A percentile compares a stretch with the other conserved stretches of the same genome.
These are phyloP conservation scores for Monosporascus ibericus DNA, from an alignment of 2,329 filamentous ascomycete species.

Conservation along the genomic window DNA sequence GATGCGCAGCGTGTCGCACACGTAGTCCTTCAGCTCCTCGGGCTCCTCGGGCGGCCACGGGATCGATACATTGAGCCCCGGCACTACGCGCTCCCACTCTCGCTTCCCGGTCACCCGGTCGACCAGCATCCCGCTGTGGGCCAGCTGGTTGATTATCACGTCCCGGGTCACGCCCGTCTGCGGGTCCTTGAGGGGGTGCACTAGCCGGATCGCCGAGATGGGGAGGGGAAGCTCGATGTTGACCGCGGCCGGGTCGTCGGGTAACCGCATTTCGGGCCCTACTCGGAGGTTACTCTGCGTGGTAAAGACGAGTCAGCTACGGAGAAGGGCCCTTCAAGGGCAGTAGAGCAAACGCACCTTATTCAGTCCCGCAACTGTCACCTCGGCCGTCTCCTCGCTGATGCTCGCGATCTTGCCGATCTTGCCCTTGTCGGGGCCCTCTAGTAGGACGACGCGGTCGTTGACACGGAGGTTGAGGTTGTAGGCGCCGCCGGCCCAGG, in stretches of 20 bases:
- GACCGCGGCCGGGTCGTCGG: constrained; percentile 34
- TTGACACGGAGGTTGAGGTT: constrained; percentile 58
- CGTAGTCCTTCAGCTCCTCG: constrained; percentile 46
- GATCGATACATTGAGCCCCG: constrained; percentile 65
- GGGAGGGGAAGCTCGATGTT: constrained; percentile 52
- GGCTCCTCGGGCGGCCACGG: constrained; percentile 63
- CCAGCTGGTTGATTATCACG: constrained; percentile 68
- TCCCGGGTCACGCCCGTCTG: constrained; percentile 62
- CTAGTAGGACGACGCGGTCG: constrained; percentile 77
- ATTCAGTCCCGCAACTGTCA: constrained; percentile 57
- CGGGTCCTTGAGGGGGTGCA: constrained; percentile 66
- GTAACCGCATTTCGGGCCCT: constrained; percentile 32
- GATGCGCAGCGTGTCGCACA: constrained; percentile 67
- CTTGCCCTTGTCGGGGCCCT: constrained; percentile 74
- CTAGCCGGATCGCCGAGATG: constrained; percentile 70
- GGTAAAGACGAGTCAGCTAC: constrained; percentile 5
- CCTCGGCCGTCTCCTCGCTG: constrained; percentile 45
- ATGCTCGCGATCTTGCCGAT: constrained; percentile 67
- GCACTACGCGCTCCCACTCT: constrained; percentile 54
- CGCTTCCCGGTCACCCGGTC: constrained; percentile 44
- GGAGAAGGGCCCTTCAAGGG: too few relatives aligned
- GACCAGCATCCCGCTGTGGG: constrained; percentile 42
- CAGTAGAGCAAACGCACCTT: constrained; percentile 48
- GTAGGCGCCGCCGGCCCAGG: constrained; percentile 49
- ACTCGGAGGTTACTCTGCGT: constrained; percentile 32